Conservation (phyloP, 2,329 filamentous ascomycete genomes). For the Verticillium zaregamsianum region DNA sequence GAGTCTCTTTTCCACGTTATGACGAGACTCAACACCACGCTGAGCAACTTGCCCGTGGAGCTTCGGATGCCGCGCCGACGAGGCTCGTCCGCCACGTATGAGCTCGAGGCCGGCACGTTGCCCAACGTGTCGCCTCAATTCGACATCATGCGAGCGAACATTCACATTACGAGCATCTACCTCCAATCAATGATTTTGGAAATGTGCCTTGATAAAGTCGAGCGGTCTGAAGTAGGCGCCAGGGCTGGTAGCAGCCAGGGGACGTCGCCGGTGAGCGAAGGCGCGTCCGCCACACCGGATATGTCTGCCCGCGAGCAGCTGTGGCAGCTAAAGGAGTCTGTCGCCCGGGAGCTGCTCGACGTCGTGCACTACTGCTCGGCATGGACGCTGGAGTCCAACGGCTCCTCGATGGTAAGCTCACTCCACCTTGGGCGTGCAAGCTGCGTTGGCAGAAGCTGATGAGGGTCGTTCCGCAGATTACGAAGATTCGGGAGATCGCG, state of each 20-base stretch:
- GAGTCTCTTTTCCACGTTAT: slow-evolving; percentile 2
- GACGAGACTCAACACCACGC: not conserved
- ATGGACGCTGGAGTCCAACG: slow-evolving; percentile 16
- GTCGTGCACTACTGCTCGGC: slow-evolving; percentile 11
- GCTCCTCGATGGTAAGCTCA: slow-evolving; percentile 12
- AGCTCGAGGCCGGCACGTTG: not conserved
- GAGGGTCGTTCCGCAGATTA: not conserved
- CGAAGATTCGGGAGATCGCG: slow-evolving; percentile 20
- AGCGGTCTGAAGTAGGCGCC: not conserved
- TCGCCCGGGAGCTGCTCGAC: slow-evolving; percentile 11
- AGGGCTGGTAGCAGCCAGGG: not conserved
- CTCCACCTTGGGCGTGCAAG: not conserved
- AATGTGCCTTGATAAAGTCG: slow-evolving; percentile 7
- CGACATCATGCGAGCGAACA: slow-evolving; percentile 19
- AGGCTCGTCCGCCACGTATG: not conserved
- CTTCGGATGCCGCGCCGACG: not conserved
- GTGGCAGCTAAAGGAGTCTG: slow-evolving; percentile 6
- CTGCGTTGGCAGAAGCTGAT: not conserved
- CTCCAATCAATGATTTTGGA: slow-evolving; percentile 18
- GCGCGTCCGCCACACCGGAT: not conserved
- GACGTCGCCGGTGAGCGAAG: not conserved
- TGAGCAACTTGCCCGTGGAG: not conserved
- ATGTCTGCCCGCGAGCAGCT: not conserved
- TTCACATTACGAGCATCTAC: slow-evolving; percentile 19
- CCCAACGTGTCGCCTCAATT: slow-evolving; percentile 7